These are phyloP conservation scores for Lophiostoma macrostomum DNA, from an alignment of 495 filamentous ascomycete species.

Conservation along the genomic window DNA sequence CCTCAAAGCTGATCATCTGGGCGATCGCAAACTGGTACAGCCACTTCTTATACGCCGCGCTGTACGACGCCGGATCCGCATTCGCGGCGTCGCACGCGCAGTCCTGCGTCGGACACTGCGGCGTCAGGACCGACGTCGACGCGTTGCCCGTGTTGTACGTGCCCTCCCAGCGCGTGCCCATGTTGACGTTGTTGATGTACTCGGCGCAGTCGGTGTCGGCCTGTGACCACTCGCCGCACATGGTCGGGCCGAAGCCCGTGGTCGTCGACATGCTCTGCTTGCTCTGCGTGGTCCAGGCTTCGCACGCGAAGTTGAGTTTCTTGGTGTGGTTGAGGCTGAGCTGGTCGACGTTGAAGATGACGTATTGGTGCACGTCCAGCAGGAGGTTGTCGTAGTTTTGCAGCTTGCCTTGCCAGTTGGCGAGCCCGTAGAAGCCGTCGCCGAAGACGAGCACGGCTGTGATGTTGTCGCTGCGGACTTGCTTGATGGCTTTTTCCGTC, in stretches of 20 bases:
- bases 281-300: conserved; percentile 79
- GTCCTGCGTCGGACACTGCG: conserved; percentile 65
- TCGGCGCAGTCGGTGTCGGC: conserved; percentile 93
- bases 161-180: conserved; percentile 88
- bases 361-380: conserved; percentile 82
- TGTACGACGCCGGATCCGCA: conserved; percentile 64
- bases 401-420: conserved; percentile 45
- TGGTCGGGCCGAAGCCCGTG: conserved; percentile 91
- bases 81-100: conserved; percentile 79
- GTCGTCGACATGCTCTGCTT: conserved; percentile 61
- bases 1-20: conserved; percentile 90
- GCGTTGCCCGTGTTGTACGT: conserved; percentile 62
- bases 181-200: conserved; percentile 85
- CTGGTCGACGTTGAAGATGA: conserved; percentile 64
- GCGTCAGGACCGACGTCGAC: conserved; percentile 53
- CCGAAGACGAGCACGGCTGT: conserved; percentile 57
- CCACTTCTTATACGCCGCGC: conserved; percentile 75
- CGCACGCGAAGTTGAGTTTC: conserved; percentile 81
- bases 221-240: conserved; percentile 97
- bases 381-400: conserved; percentile 50
- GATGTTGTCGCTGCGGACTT: conserved; percentile 40
- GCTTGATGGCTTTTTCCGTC: conserved; percentile 38
- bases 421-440: conserved; percentile 66
- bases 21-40: conserved; percentile 87
- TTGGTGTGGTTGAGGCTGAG: conserved; percentile 55